phyloP scores from a whole-genome alignment of 768 basidiomycete species.

The Mycena rebaudengoi region DNA sequence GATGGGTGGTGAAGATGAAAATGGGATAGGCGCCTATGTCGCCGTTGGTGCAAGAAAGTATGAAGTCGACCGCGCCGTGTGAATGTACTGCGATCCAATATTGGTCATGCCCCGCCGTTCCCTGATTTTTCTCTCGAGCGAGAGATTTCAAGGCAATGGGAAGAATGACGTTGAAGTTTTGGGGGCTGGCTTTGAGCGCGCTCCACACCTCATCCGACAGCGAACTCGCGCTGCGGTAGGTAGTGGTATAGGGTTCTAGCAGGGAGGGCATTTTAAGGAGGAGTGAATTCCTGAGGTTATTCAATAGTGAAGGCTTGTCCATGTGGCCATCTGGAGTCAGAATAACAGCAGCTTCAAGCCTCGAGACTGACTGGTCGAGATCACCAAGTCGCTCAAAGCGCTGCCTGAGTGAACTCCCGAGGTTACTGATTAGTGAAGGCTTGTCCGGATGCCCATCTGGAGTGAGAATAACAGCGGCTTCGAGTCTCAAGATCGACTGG shows the following conservation, averaged over 20 bases:
- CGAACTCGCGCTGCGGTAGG: constrained; percentile 40
- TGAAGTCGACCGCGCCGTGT: constrained; percentile 49
- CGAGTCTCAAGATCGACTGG: no score
- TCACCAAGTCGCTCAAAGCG: no score
- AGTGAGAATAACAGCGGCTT: no score
- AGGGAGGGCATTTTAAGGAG: constrained; percentile 20
- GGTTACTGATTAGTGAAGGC: no score
- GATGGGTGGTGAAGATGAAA: constrained; percentile 65
- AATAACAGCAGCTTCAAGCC: no score
- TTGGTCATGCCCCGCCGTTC: constrained; percentile 26
- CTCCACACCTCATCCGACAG: constrained; percentile 49
- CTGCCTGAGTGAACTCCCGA: no score
- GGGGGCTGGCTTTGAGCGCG: constrained; percentile 44
- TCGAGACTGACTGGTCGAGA: no score
- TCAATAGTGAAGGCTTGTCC: no score
- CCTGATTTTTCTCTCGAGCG: constrained; percentile 25
- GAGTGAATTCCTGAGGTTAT: no score
- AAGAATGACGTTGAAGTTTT: constrained; percentile 52
- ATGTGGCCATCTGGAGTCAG: no score
- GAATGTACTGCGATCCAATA: constrained; percentile 46
- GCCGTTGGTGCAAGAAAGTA: constrained; percentile 68
- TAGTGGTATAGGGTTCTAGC: constrained; percentile 16
- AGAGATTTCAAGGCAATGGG: constrained; percentile 45
- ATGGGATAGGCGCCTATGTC: constrained; percentile 68
- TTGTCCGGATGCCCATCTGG: no score